Evolutionary conservation across 2,329 filamentous ascomycete genomes (phyloP), one percentile per base, ranked within the genome.

Genomic region (Paecilomyces formosus): DNA sequence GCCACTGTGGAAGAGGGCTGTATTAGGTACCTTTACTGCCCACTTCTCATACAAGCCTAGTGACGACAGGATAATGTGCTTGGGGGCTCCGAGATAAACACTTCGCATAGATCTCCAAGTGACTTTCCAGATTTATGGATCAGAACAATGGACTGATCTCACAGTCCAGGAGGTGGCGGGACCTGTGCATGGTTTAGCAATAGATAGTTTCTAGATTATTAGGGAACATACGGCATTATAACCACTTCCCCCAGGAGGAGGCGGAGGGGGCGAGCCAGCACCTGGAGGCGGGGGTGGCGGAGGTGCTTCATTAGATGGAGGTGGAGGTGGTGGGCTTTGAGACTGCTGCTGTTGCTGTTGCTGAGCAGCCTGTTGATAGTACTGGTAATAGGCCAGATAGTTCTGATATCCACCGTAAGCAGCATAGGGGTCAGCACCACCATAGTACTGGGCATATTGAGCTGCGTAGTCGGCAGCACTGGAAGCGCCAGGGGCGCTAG

Each of bases 361-460:
- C 56, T 75, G 78, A 53, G 79, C 79, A 65, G 84, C 82, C 66
- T 90, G 86, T 69, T 90, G 86, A 66, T 91, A 91, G 74, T 89
- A 87, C 65, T 89, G 87, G 63, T 80, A 82, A 67, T 82, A 81
- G 30, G 79, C 78, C 53, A 81, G 70, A 61, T 82, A 90, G 77
- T 88, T 89, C 65, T 87, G 84, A 74, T 94, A 97, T 57, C 93
- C 93, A 62, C 93, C 93, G 66, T 94, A 97, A 8, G 89, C 86
- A 50, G 91, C 91, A 72, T 97, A 97, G 0, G 92, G 93, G 68
- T 97, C 91, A 62, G 83, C 79, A 57, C 76, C 77, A 62, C 76
- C 77, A 62, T 92, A 93, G 73, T 95, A 94, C 71, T 92, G 88
- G 2, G 89, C 88, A 72, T 95, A 95, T 69, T 93, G 89, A 18